Base-by-base conservation (phyloP, 164 flowering plant species). In the Houttuynia cordata region DNA sequence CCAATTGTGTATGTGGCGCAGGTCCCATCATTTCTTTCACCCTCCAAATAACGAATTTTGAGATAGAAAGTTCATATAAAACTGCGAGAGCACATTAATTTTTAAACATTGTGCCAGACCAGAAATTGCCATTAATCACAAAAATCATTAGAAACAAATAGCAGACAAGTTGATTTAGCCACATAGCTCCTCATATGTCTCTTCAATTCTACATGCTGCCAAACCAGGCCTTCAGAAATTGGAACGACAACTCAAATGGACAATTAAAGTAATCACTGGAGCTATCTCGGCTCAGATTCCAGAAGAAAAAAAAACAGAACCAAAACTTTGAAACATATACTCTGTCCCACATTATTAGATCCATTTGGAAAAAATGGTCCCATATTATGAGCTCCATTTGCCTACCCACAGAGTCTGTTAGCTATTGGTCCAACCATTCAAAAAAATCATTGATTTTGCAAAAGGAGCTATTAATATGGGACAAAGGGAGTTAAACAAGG, bases 1-100 rank as follows among this genome's bases (percentile, higher is more conserved):
- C 97, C 13, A 93, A 81, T 75, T 93, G 98, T 10, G 86, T 84
- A 59, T 90, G 98, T 9, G 98, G 98, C 62, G 91, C 84, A 63
- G 88, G 81, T 34, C 87, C 85, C 61, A 13, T 66, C 97, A 89
- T 76, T 64, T 51, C 69, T 80, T 90, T 93, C 64, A 85, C 51
- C 21, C 99, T 86, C 81, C 79, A 81, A 45, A 45, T 17, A 17
- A 45, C 30, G 23, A 23, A 54, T 23, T 54, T 30, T 30, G 1
- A 24, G 18, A 34, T 9, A 23, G 1, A n/a, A 53, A 30, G 34
- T 19, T 24, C n/a, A 20, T 34, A 37, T 13, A 30, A 30, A 24
- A 24, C 24, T n/a, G 25, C 34, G 57, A 9, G 14, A 23, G 56
- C 1, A 24, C 34, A 24, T 24, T 7, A 24, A 5, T 10, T 54